A percentile compares a stretch with the other conserved stretches of the same genome.
Evolutionary conservation across 139 green algal species (phyloP).

Genomic region (Chlamydomonas incerta): DNA sequence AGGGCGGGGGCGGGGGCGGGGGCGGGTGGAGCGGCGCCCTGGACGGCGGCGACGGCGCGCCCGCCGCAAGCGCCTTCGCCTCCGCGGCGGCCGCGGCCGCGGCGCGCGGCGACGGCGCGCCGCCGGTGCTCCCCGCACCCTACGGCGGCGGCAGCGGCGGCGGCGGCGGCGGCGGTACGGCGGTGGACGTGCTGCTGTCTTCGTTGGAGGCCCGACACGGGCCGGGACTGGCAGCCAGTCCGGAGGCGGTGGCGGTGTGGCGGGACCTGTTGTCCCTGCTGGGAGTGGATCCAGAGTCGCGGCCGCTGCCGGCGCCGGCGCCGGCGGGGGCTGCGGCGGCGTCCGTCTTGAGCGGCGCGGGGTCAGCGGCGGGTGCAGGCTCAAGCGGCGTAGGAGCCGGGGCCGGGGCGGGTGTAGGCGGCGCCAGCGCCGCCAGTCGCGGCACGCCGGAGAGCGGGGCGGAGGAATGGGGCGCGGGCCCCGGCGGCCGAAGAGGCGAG

Average conservation of each 20-base stretch:
- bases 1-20: too few species aligned
- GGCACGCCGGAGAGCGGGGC: background rate
- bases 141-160: background rate
- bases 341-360: too few species aligned
- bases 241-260: slow-evolving; percentile 39
- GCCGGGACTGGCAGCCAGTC: background rate
- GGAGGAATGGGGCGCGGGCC: background rate
- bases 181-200: slow-evolving; percentile 6
- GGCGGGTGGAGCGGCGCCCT: too few species aligned
- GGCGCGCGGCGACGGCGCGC: background rate
- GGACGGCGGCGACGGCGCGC: too few species aligned
- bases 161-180: background rate
- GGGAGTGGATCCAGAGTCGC: background rate
- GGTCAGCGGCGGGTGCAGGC: background rate
- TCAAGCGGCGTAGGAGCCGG: background rate
- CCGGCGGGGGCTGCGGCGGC: background rate
- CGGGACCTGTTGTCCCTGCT: slow-evolving; percentile 22
- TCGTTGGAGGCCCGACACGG: slow-evolving; percentile 25
- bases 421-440: background rate
- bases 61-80: too few species aligned
- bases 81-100: too few species aligned
- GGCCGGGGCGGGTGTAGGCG: background rate
- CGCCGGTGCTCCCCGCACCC: background rate
- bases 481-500: background rate
- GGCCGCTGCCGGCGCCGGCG: background rate